Percentiles rank a stretch among this genome's conserved stretches.
Evolutionary conservation across 2,329 filamentous ascomycete species (phyloP).

Genomic region (Thelonectria discophora): DNA sequence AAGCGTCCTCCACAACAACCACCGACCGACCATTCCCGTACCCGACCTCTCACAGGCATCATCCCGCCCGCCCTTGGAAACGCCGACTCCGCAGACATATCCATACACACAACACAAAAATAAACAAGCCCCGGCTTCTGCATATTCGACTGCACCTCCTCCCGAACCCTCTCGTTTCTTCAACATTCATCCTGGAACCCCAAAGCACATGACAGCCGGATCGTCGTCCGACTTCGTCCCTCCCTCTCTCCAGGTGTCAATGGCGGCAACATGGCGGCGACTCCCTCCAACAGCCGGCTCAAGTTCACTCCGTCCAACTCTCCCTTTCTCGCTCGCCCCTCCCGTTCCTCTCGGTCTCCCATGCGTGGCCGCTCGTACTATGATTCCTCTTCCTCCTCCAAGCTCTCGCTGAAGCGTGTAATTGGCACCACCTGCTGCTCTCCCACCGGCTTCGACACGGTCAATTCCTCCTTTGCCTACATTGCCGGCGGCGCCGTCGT

Average conservation of each 20-base stretch:
- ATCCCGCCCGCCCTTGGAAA: constrained; percentile 27
- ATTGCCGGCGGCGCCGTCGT: constrained; percentile 95
- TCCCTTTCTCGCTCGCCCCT: constrained; percentile 69
- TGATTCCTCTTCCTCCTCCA: constrained; percentile 65
- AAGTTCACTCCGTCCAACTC: constrained; percentile 82
- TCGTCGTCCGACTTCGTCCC: constrained; percentile 17
- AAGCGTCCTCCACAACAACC: constrained; percentile 40
- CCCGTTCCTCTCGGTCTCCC: constrained; percentile 71
- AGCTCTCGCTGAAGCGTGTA: constrained; percentile 80
- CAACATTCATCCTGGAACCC: not conserved
- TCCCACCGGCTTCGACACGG: constrained; percentile 85
- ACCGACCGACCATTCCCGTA: constrained; percentile 22
- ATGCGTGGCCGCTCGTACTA: constrained; percentile 57
- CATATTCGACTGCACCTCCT: constrained; percentile 3
- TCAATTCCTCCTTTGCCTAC: constrained; percentile 83
- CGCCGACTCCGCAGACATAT: constrained; percentile 19
- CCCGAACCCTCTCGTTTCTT: constrained; percentile 1
- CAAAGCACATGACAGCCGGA: not conserved
- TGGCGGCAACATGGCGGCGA: constrained; percentile 67
- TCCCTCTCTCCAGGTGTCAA: constrained; percentile 49
- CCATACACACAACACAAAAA: constrained; percentile 5
- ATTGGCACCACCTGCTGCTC: constrained; percentile 90
- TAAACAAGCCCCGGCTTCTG: constrained; percentile 14
- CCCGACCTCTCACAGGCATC: constrained; percentile 39
- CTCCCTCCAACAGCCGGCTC: constrained; percentile 66